Evolutionary conservation across 2,329 filamentous ascomycete genomes (phyloP).

Genomic region (Botrytis aclada): DNA sequence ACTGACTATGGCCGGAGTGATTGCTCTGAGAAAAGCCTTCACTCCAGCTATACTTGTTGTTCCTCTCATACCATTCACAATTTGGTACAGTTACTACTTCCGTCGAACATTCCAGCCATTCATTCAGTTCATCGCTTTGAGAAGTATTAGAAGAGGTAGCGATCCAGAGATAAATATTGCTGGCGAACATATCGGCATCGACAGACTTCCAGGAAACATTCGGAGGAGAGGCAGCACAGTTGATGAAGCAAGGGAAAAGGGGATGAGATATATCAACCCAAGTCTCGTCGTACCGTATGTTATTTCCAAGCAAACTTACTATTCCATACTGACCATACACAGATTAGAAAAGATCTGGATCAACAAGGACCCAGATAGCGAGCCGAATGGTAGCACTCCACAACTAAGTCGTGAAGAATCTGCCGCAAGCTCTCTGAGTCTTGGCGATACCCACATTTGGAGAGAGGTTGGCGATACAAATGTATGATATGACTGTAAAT

Average conservation of each 20-base stretch:
- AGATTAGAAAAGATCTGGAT: constrained; percentile 72
- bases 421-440: constrained; percentile 45
- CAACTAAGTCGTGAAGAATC: constrained; percentile 38
- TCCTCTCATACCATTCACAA: constrained; percentile 73
- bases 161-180: constrained; percentile 45
- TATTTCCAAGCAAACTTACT: not conserved
- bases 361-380: constrained; percentile 25
- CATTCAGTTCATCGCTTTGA: constrained; percentile 86
- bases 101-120: constrained; percentile 78
- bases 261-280: constrained; percentile 71
- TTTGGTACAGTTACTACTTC: constrained; percentile 89
- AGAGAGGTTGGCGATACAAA: constrained; percentile 40
- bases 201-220: constrained; percentile 28
- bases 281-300: constrained; percentile 66
- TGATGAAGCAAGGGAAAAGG: constrained; percentile 70
- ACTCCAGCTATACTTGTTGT: constrained; percentile 68
- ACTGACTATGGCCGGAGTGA: constrained; percentile 81
- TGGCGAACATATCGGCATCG: constrained; percentile 40
- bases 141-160: constrained; percentile 72
- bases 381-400: constrained; percentile 24
- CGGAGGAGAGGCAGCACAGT: constrained; percentile 53
- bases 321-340: constrained; percentile 21
- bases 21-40: constrained; percentile 72
- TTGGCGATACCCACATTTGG: constrained; percentile 52
- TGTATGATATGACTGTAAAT: constrained; percentile 29